These are phyloP conservation scores for Pleurotus ostreatus DNA, from an alignment of 768 basidiomycete species.

Conservation along the genomic window DNA sequence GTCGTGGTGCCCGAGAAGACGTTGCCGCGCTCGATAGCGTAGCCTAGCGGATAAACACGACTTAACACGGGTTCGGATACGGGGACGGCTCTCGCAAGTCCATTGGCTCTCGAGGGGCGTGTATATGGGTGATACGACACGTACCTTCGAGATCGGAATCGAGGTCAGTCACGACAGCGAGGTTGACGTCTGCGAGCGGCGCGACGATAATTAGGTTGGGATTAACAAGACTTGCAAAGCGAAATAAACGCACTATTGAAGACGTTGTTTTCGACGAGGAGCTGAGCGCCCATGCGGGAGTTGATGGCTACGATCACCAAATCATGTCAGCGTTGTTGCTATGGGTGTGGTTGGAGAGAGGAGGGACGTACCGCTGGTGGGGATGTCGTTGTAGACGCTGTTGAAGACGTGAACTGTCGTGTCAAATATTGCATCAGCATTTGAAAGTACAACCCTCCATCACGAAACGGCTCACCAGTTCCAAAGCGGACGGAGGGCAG, in stretches of 20 bases:
- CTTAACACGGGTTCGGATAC: no score
- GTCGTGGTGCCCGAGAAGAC: background rate
- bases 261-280: background rate
- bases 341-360: no score
- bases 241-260: background rate
- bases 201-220: background rate
- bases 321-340: no score
- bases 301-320: background rate
- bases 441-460: no score
- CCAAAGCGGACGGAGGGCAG: background rate
- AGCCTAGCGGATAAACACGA: background rate
- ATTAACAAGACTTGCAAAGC: background rate
- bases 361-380: background rate
- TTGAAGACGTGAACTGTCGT: conserved; percentile 2
- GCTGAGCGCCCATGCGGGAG: conserved; percentile 3
- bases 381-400: background rate
- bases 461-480: background rate
- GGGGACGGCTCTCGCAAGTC: background rate
- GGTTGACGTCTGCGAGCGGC: background rate
- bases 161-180: conserved; percentile 1
- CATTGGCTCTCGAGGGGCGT: no score
- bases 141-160: background rate
- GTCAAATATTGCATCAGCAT: background rate
- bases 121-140: background rate
- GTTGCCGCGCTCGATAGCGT: background rate